Evolutionary conservation across 2,329 filamentous ascomycete species (phyloP).

Genomic region (Epichloe glyceriae): DNA sequence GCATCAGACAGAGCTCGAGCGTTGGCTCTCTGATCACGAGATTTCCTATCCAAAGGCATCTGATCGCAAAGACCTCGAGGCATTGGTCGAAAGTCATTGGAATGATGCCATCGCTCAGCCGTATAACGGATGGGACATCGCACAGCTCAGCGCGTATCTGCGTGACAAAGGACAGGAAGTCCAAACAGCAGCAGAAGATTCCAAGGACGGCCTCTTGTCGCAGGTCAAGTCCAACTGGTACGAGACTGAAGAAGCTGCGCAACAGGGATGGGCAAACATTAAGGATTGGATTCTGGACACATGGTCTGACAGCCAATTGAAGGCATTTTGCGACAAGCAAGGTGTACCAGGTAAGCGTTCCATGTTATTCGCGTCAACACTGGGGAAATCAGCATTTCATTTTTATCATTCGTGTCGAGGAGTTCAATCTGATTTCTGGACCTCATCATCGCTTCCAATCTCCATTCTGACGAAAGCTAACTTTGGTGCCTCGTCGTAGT

Average conservation of each 20-base stretch:
- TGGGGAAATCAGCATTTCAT: too few species aligned
- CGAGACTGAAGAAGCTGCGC: slow-evolving; percentile 65
- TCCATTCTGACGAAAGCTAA: background rate
- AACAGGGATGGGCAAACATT: slow-evolving; percentile 56
- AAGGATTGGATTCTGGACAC: slow-evolving; percentile 93
- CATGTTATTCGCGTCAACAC: background rate
- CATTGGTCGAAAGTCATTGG: slow-evolving; percentile 84
- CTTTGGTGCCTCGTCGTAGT: slow-evolving; percentile 26
- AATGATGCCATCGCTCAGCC: slow-evolving; percentile 60
- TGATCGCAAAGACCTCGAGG: slow-evolving; percentile 89
- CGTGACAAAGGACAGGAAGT: slow-evolving; percentile 57
- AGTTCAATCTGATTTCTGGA: too few species aligned
- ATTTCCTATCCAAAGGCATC: slow-evolving; percentile 81
- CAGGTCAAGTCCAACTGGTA: slow-evolving; percentile 65
- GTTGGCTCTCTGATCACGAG: slow-evolving; percentile 88
- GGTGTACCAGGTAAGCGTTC: slow-evolving; percentile 51
- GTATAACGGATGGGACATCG: slow-evolving; percentile 64
- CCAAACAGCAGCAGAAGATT: slow-evolving; percentile 51
- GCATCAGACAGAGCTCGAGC: slow-evolving; percentile 94
- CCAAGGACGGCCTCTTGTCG: slow-evolving; percentile 53
- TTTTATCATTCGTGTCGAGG: too few species aligned
- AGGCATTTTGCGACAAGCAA: slow-evolving; percentile 83
- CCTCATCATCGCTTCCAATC: background rate
- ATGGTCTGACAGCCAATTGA: slow-evolving; percentile 87
- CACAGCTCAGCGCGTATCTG: slow-evolving; percentile 55